A percentile compares a stretch with the other conserved stretches of the same genome.
Conservation (phyloP, 495 filamentous ascomycete species). For the Penicillium chermesinum region DNA sequence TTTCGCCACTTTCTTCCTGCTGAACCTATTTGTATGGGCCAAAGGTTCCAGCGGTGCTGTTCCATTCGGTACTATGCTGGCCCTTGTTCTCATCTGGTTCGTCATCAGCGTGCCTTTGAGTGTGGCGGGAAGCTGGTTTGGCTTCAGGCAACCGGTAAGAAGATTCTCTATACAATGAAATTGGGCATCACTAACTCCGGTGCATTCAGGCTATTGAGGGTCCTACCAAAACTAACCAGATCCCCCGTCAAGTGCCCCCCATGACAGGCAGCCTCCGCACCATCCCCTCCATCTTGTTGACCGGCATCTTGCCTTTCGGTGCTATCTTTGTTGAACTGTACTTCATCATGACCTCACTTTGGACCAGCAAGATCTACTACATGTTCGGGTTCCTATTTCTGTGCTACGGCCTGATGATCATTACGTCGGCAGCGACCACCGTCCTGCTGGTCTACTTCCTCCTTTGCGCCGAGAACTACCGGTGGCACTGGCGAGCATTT, state of each 20-base stretch:
- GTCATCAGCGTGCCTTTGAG: slow-evolving; percentile 89
- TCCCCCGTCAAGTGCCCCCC: slow-evolving; percentile 91
- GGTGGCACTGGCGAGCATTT: slow-evolving; percentile 98
- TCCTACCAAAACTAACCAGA: slow-evolving; percentile 94
- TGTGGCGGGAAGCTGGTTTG: slow-evolving; percentile 86
- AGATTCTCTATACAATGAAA: not conserved
- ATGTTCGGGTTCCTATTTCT: slow-evolving; percentile 99
- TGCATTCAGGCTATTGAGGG: slow-evolving; percentile 51
- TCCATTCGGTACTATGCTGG: slow-evolving; percentile 93
- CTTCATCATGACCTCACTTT: slow-evolving; percentile 97
- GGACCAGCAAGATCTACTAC: slow-evolving; percentile 98
- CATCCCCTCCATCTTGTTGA: slow-evolving; percentile 80
- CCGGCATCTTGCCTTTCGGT: slow-evolving; percentile 87
- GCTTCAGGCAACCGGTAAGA: slow-evolving; percentile 62
- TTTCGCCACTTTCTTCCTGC: slow-evolving; percentile 83
- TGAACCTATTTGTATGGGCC: slow-evolving; percentile 94
- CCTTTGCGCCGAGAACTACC: slow-evolving; percentile 93
- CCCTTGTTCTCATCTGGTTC: slow-evolving; percentile 93
- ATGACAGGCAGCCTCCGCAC: slow-evolving; percentile 74
- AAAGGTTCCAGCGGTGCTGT: slow-evolving; percentile 87
- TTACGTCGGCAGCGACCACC: slow-evolving; percentile 88
- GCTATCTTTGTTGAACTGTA: slow-evolving; percentile 97
- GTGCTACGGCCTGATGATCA: slow-evolving; percentile 95
- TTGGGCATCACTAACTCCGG: not conserved
- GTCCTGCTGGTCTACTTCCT: slow-evolving; percentile 91